These are phyloP conservation scores for Massospora cicadina DNA, from an alignment of 371 early-diverging fungal genomes.

Conservation along the genomic window DNA sequence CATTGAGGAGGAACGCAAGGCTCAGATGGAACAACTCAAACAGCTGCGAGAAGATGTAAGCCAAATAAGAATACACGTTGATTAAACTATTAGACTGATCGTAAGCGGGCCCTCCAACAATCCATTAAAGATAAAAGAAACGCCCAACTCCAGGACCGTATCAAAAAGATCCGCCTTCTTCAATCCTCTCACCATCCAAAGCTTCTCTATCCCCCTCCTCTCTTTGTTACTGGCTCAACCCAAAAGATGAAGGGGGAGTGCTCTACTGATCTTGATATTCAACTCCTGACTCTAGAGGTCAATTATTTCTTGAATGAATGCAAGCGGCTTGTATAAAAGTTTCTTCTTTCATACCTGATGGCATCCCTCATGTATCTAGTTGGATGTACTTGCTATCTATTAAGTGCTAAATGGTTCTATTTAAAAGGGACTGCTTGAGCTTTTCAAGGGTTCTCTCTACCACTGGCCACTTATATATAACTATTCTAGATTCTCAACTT, in stretches of 20 bases:
- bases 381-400: too few species aligned
- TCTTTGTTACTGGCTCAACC: not conserved
- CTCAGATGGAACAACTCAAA: conserved; percentile 41
- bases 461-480: too few species aligned
- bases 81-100: not conserved
- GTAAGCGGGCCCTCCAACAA: not conserved
- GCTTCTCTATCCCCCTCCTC: not conserved
- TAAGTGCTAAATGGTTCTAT: too few species aligned
- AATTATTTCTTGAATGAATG: not conserved
- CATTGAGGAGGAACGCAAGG: conserved; percentile 41
- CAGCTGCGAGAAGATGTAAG: conserved; percentile 31
- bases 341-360: too few species aligned
- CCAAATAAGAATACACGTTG: not conserved
- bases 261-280: not conserved
- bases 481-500: too few species aligned
- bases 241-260: not conserved
- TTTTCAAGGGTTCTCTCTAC: too few species aligned
- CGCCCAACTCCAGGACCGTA: not conserved
- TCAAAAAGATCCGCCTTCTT: not conserved
- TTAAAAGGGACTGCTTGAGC: too few species aligned
- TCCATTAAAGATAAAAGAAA: not conserved
- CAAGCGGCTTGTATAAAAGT: too few species aligned
- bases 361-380: too few species aligned
- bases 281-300: not conserved
- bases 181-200: not conserved